These are phyloP conservation scores for Penicillium nordicum DNA, from an alignment of 2,329 filamentous ascomycete species.

Conservation along the genomic window DNA sequence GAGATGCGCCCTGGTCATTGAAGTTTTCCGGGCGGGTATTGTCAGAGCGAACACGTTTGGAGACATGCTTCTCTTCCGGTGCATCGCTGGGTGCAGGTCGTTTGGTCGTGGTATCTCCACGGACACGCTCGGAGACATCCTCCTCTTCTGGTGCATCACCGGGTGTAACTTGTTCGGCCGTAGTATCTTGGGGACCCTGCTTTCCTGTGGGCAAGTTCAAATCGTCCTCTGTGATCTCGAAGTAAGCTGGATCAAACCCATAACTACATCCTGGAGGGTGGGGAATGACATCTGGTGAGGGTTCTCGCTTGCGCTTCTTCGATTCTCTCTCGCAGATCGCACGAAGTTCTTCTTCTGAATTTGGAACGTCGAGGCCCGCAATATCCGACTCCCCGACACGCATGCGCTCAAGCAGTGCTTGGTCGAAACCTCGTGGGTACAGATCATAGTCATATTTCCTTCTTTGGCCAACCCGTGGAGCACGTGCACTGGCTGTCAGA, in stretches of 20 bases:
- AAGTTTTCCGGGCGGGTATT: neutral
- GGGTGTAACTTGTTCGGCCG: neutral
- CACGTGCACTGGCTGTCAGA: neutral
- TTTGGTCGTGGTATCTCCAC: neutral
- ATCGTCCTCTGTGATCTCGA: conserved; percentile 23
- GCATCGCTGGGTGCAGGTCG: neutral
- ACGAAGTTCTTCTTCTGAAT: neutral
- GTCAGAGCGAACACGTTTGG: neutral
- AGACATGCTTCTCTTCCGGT: neutral
- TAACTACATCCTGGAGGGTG: conserved; percentile 42
- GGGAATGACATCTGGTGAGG: conserved; percentile 41
- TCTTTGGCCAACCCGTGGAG: neutral
- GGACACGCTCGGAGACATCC: neutral
- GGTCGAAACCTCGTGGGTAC: conserved; percentile 1
- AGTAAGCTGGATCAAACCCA: conserved; percentile 41
- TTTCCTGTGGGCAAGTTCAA: conserved; percentile 22
- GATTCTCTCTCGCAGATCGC: neutral
- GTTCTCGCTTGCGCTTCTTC: conserved; percentile 41
- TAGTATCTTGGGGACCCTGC: neutral
- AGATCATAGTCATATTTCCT: conserved; percentile 1
- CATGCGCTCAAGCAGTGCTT: conserved; percentile 8
- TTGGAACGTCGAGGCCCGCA: conserved; percentile 1
- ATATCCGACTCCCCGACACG: conserved; percentile 8
- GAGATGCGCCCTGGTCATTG: conserved; percentile 9
- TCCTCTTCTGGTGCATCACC: neutral